Evolutionary conservation across 2,329 filamentous ascomycete genomes (phyloP).

Genomic region (Penicillium digitatum): DNA sequence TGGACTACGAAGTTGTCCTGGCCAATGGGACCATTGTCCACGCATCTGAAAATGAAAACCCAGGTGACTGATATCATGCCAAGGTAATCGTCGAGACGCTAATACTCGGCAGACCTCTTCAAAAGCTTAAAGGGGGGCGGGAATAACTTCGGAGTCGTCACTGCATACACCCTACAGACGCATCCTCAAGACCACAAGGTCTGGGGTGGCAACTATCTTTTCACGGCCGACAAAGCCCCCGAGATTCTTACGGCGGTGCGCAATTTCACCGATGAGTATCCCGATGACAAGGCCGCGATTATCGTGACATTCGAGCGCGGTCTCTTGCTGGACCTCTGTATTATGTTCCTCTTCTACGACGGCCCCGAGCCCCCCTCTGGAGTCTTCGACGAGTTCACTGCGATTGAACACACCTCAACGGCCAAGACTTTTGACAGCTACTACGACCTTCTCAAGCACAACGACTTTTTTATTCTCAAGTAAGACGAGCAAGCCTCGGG

Average conservation of each 20-base stretch:
- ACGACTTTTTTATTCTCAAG: conserved; percentile 40
- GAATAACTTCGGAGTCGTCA: conserved; percentile 46
- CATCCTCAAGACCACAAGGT: conserved; percentile 35
- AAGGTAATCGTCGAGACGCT: not conserved
- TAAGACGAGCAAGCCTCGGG: conserved; percentile 2
- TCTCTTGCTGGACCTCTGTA: conserved; percentile 51
- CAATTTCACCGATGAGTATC: conserved; percentile 46
- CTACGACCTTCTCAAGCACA: conserved; percentile 43
- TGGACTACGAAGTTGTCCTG: conserved; percentile 48
- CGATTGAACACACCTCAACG: conserved; percentile 46
- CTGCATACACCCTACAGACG: conserved; percentile 35
- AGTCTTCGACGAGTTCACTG: conserved; percentile 56
- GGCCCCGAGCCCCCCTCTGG: conserved; percentile 51
- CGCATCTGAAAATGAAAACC: conserved; percentile 37
- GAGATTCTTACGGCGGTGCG: conserved; percentile 33
- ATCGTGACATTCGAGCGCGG: conserved; percentile 54
- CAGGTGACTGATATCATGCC: conserved; percentile 14
- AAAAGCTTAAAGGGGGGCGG: conserved; percentile 43
- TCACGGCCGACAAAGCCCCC: conserved; percentile 35
- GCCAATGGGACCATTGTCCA: conserved; percentile 46
- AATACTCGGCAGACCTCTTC: conserved; percentile 36
- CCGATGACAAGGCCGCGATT: conserved; percentile 58
- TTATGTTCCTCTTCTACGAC: conserved; percentile 62
- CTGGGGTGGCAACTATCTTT: conserved; percentile 50
- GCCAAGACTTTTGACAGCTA: conserved; percentile 48